Evolutionary conservation across 352 stramenopile species (phyloP), one percentile per base, ranked within the genome.

Genomic region (Plasmopara muralis): DNA sequence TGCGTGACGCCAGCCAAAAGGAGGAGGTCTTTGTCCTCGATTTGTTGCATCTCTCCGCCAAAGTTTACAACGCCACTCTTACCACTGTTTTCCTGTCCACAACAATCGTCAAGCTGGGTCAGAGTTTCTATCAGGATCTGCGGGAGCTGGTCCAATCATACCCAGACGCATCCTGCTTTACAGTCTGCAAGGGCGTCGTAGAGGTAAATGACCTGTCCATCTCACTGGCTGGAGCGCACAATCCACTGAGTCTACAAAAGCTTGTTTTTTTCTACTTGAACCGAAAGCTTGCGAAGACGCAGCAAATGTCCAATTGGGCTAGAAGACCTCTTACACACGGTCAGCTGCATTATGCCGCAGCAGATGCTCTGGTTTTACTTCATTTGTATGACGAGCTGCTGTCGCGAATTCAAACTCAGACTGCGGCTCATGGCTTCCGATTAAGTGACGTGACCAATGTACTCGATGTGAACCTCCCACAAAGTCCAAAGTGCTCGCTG

Each of bases 291-390:
- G 72, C 73, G 5, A 89, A 89, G 62, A 88, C 77, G 14, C 80
- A 88, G 70, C 80, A 90, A 60, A 82, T 61, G 20, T 90, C 80
- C 15, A 88, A 90, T 52, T 90, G 80, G 80, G 79, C 80, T 43
- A 64, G 80, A 8, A 72, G 80, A 9, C 80, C 80, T 12, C 66
- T 90, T 2, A 67, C 69, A 5, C 40, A 50, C 0, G 64, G 62
- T 15, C 80, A 90, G 40, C 56, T 90, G 2, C 72, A 86, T 47
- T 90, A 90, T 50, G 80, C 80, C 15, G 80, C 80, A 2, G 70
- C 75, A 8, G 80, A 90, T 50, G 80, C 80, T 9, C 56, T 88
- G 5, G 80, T 88, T 33, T 51, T 90, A 16, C 77, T 90, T 41
- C 76, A 87, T 39, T 49, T 90, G 28, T 83, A 82, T 51, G 77